A percentile compares a stretch with the other conserved stretches of the same genome.
These are phyloP conservation scores for Phylloporus rhodoxanthus DNA, from an alignment of 768 basidiomycete species.

Conservation along the genomic window DNA sequence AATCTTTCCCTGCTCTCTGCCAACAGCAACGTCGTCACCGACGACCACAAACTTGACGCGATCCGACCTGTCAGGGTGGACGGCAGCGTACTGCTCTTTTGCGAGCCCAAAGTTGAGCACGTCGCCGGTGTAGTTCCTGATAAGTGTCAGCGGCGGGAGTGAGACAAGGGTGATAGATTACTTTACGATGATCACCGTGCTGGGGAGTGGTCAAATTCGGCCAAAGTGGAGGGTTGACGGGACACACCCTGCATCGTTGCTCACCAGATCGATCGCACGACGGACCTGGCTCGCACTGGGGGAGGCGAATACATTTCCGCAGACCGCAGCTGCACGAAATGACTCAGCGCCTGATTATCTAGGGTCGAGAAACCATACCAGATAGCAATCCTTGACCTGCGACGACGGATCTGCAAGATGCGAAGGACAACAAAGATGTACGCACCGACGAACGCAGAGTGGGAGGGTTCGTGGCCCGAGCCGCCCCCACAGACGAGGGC, in stretches of 20 bases:
- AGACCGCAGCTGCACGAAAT: slow-evolving; percentile 59
- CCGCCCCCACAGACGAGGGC: slow-evolving; percentile 81
- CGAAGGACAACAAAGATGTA: neutral
- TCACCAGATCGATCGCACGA: slow-evolving; percentile 70
- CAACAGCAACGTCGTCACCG: slow-evolving; percentile 88
- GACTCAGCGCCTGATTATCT: neutral
- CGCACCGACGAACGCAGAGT: slow-evolving; percentile 84
- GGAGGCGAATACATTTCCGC: slow-evolving; percentile 85
- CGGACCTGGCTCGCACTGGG: slow-evolving; percentile 83
- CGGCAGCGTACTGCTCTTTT: slow-evolving; percentile 73
- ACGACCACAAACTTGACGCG: slow-evolving; percentile 74
- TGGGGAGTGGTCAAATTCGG: slow-evolving; percentile 21
- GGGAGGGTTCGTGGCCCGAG: slow-evolving; percentile 87
- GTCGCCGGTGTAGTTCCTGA: slow-evolving; percentile 85
- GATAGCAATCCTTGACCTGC: slow-evolving; percentile 73
- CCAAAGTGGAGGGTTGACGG: neutral
- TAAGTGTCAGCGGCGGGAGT: slow-evolving; percentile 3
- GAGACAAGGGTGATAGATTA: slow-evolving; percentile 23
- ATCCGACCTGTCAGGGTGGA: slow-evolving; percentile 60
- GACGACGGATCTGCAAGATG: neutral
- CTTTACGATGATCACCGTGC: slow-evolving; percentile 83
- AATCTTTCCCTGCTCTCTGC: slow-evolving; percentile 70
- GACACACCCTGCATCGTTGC: slow-evolving; percentile 63
- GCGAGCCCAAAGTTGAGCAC: slow-evolving; percentile 89
- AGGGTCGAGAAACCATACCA: slow-evolving; percentile 34